Conservation (phyloP, 805 yeast genomes). For the Yarrowia sp. region DNA sequence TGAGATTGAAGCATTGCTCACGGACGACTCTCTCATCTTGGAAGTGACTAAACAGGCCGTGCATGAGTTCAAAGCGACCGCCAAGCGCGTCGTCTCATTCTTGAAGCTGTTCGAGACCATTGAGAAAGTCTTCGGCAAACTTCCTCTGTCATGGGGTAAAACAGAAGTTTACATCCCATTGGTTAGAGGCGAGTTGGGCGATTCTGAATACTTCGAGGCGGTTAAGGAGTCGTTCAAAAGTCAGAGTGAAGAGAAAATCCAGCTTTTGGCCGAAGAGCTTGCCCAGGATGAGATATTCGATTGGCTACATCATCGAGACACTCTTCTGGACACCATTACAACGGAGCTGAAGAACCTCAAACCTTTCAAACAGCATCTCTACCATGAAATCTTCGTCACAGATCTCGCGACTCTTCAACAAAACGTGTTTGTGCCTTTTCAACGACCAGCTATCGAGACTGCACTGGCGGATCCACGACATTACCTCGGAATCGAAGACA, state of each 20-base stretch:
- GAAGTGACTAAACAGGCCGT: conserved; percentile 39
- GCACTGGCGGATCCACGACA: conserved; percentile 55
- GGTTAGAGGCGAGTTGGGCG: conserved; percentile 13
- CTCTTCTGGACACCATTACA: neutral
- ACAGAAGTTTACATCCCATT: conserved; percentile 10
- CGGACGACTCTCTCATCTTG: conserved; percentile 39
- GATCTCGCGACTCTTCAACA: conserved; percentile 49
- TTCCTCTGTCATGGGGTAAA: conserved; percentile 2
- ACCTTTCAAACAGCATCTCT: conserved; percentile 45
- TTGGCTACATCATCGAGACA: conserved; percentile 1
- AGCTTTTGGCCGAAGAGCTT: neutral
- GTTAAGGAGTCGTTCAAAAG: neutral
- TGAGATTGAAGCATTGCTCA: conserved; percentile 38
- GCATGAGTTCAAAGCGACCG: conserved; percentile 42
- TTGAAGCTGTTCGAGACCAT: conserved; percentile 25
- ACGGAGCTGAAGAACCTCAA: conserved; percentile 1
- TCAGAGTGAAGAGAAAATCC: neutral
- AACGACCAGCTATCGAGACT: conserved; percentile 53
- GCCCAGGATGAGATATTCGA: conserved; percentile 17
- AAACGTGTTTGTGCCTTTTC: conserved; percentile 55
- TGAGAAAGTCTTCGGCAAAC: neutral
- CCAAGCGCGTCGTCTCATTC: conserved; percentile 1
- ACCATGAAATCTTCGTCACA: conserved; percentile 56
- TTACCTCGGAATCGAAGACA: conserved; percentile 45
- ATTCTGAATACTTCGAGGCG: neutral